phyloP scores from a whole-genome alignment of 2,329 filamentous ascomycete genomes.

The Endoconidiophora laricicola region DNA sequence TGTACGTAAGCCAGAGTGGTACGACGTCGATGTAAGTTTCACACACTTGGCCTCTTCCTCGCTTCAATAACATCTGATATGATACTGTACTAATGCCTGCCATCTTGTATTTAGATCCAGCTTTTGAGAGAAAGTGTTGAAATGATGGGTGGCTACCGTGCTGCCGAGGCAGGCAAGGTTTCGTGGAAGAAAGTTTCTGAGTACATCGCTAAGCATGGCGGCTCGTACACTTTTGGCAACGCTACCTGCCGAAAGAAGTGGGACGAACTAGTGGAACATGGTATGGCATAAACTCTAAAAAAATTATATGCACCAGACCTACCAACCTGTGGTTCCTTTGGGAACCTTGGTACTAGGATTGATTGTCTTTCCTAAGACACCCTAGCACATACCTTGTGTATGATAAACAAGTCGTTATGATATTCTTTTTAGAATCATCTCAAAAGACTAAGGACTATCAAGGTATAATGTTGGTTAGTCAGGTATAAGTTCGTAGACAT shows the following conservation, averaged over 20 bases:
- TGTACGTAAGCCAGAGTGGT: constrained; percentile 51
- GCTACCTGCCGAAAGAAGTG: constrained; percentile 43
- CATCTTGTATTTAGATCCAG: constrained; percentile 21
- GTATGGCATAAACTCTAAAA: background rate
- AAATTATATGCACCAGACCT: no score
- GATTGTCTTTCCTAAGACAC: no score
- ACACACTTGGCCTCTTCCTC: background rate
- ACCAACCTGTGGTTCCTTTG: no score
- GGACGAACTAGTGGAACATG: constrained; percentile 25
- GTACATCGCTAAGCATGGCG: constrained; percentile 34
- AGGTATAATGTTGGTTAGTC: no score
- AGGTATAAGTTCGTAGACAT: no score
- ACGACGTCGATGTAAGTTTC: constrained; percentile 41
- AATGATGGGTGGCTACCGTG: constrained; percentile 18
- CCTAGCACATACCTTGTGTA: no score
- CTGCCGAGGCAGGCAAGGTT: constrained; percentile 23
- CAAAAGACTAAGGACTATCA: no score
- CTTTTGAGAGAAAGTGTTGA: constrained; percentile 30
- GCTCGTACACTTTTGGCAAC: constrained; percentile 42
- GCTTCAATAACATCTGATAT: background rate
- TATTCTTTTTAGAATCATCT: no score
- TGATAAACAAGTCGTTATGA: no score
- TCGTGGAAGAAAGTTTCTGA: constrained; percentile 41
- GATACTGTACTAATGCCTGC: background rate
- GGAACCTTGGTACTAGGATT: no score